phyloP scores from a whole-genome alignment of 169 alveolate species.

The Plasmodium yoelii region DNA sequence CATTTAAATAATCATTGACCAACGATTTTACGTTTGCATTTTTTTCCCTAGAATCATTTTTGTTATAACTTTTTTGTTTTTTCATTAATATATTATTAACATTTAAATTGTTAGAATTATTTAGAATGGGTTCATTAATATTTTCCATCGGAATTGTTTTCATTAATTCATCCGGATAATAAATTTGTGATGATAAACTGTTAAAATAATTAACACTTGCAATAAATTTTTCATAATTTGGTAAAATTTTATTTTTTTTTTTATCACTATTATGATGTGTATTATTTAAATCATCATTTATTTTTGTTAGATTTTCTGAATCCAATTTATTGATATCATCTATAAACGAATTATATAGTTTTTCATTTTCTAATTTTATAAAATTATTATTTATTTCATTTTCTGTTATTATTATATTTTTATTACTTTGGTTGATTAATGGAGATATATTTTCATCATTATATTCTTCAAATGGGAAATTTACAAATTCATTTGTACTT shows the following conservation, averaged over 20 bases:
- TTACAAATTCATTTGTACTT: neutral
- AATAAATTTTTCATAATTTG: slow-evolving; percentile 1
- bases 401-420: neutral
- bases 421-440: neutral
- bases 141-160: neutral
- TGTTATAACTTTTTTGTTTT: neutral
- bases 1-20: too few relatives aligned
- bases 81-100: too few relatives aligned
- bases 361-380: slow-evolving; percentile 34
- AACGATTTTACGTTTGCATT: neutral
- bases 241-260: neutral
- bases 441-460: neutral
- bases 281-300: slow-evolving; percentile 3
- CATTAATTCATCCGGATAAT: slow-evolving; percentile 15
- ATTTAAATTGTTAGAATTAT: too few relatives aligned
- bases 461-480: neutral
- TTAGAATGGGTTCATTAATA: too few relatives aligned
- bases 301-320: slow-evolving; percentile 27
- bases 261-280: neutral
- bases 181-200: neutral
- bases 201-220: neutral
- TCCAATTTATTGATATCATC: slow-evolving; percentile 10
- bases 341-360: slow-evolving; percentile 4
- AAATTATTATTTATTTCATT: slow-evolving; percentile 11
- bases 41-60: neutral